phyloP scores from a whole-genome alignment of 352 stramenopile genomes.

The Pythium guiyangense region DNA sequence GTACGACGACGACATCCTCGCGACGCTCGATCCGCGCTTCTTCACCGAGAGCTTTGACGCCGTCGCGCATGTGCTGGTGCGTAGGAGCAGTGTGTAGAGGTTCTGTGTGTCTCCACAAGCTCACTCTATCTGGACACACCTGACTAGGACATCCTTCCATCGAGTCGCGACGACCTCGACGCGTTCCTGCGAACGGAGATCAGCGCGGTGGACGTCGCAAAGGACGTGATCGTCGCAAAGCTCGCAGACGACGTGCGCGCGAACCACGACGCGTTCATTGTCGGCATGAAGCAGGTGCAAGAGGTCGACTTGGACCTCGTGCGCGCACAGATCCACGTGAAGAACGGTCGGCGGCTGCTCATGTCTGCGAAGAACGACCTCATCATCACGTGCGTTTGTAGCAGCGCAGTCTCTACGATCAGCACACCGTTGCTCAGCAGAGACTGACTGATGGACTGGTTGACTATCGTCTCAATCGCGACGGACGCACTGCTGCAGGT shows the following conservation, averaged over 20 bases:
- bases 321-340: slow-evolving; percentile 85
- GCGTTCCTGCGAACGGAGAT: slow-evolving; percentile 79
- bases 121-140: neutral
- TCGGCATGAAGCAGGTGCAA: slow-evolving; percentile 86
- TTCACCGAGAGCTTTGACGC: slow-evolving; percentile 81
- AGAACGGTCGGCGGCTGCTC: slow-evolving; percentile 75
- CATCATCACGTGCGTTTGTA: slow-evolving; percentile 39
- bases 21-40: slow-evolving; percentile 70
- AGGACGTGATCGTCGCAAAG: slow-evolving; percentile 66
- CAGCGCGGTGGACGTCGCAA: slow-evolving; percentile 73
- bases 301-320: slow-evolving; percentile 85
- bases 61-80: slow-evolving; percentile 60
- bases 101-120: neutral
- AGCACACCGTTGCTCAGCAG: neutral
- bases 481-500: slow-evolving; percentile 25
- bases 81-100: neutral
- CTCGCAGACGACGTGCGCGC: slow-evolving; percentile 80
- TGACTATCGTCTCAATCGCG: neutral
- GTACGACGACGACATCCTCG: slow-evolving; percentile 62
- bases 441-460: neutral
- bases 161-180: slow-evolving; percentile 39
- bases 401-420: neutral
- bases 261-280: slow-evolving; percentile 76
- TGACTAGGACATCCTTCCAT: slow-evolving; percentile 61
- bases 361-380: slow-evolving; percentile 68